Conservation (phyloP, 228 moss, liverwort and hornwort genomes). For the Sphagnum magellanicum region DNA sequence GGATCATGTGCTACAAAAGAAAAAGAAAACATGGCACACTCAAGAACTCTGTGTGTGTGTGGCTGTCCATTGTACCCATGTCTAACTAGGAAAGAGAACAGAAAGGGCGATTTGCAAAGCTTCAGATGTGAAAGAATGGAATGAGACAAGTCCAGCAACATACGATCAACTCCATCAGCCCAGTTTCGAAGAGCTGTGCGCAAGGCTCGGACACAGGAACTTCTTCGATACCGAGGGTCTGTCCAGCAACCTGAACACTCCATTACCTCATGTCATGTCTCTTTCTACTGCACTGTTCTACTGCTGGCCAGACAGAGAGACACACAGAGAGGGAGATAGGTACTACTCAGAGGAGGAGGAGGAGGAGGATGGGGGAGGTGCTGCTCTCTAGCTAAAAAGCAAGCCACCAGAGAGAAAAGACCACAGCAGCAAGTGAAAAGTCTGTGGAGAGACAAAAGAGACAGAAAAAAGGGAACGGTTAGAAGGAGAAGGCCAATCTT, state of each 20-base stretch:
- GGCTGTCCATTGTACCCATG: not conserved
- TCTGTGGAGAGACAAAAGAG: no score
- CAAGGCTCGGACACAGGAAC: conserved; percentile 40
- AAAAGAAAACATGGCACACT: no score
- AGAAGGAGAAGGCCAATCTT: no score
- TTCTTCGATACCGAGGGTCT: conserved; percentile 39
- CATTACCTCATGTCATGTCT: conserved; percentile 11
- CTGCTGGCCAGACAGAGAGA: no score
- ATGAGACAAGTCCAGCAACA: not conserved
- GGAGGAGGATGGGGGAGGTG: no score
- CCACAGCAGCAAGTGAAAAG: no score
- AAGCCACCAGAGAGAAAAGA: no score
- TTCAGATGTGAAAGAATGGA: not conserved
- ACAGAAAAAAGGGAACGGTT: no score
- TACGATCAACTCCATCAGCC: conserved; percentile 42
- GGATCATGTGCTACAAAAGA: no score
- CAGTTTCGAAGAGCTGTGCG: conserved; percentile 40
- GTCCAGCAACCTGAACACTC: conserved; percentile 50
- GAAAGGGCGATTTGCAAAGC: not conserved
- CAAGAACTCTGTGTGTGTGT: not conserved
- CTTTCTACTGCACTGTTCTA: not conserved
- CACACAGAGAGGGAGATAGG: no score
- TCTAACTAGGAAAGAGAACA: not conserved
- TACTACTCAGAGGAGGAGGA: no score
- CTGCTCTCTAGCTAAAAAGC: no score